phyloP scores from a whole-genome alignment of 805 yeast genomes.

The Scheffersomyces ergatensis region DNA sequence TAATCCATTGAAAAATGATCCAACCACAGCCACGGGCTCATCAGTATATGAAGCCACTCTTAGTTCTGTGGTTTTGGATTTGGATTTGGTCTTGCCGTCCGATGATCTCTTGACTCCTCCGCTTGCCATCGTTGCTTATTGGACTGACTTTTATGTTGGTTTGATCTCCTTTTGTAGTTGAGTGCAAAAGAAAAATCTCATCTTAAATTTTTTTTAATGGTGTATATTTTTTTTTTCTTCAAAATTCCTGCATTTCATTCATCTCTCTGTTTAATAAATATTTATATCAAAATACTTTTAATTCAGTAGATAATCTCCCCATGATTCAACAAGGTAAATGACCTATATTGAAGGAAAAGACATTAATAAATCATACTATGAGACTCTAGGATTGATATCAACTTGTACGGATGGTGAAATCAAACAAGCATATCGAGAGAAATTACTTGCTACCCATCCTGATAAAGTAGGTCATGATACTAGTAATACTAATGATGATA shows the following conservation, averaged over 20 bases:
- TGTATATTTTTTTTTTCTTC: too few relatives aligned
- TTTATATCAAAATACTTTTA: too few relatives aligned
- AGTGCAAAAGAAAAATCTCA: too few relatives aligned
- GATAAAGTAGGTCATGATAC: conserved; percentile 48
- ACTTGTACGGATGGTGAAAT: conserved; percentile 41
- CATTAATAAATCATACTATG: conserved; percentile 40
- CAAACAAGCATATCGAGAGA: conserved; percentile 60
- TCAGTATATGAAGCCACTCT: conserved; percentile 37
- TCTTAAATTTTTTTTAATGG: too few relatives aligned
- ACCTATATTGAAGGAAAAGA: conserved; percentile 4
- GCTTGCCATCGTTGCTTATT: too few relatives aligned
- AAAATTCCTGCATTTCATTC: too few relatives aligned
- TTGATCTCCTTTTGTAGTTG: too few relatives aligned
- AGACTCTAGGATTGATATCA: conserved; percentile 50
- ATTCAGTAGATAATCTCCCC: too few relatives aligned
- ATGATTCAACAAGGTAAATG: background rate
- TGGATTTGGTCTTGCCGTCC: too few relatives aligned
- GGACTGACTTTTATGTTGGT: too few relatives aligned
- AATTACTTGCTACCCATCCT: conserved; percentile 70
- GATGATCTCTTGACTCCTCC: background rate
- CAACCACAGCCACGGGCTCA: conserved; percentile 52
- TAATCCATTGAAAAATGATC: conserved; percentile 80
- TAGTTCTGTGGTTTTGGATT: conserved; percentile 38
- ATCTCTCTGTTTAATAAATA: too few relatives aligned
- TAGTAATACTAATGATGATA: conserved; percentile 1